Percentiles rank a stretch among this genome's conserved stretches.
Conservation (phyloP, 106 monocot species). For the Acorus gramineus region DNA sequence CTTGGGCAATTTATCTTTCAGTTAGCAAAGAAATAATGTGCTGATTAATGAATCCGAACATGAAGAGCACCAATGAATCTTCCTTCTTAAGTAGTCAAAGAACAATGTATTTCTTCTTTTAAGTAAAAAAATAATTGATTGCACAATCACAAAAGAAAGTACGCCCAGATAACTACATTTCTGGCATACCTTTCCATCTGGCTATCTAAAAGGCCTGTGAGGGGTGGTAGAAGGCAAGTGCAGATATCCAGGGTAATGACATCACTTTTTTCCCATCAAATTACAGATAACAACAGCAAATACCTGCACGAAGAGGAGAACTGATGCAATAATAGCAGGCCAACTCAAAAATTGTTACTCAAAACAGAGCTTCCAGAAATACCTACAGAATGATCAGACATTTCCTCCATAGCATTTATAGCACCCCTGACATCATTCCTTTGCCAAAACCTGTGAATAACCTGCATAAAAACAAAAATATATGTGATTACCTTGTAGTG, state of each 20-base stretch:
- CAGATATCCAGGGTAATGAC: slow-evolving; percentile 37
- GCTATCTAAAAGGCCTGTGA: slow-evolving; percentile 52
- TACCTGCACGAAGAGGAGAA: slow-evolving; percentile 8
- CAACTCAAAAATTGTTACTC: background rate
- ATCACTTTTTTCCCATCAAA: slow-evolving; percentile 26
- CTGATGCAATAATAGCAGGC: background rate
- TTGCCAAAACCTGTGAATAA: slow-evolving; percentile 64
- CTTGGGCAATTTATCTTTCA: too few species aligned
- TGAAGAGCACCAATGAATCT: too few species aligned
- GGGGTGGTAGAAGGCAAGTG: slow-evolving; percentile 26
- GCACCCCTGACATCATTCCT: slow-evolving; percentile 73
- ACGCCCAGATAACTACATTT: too few species aligned
- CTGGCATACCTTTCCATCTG: slow-evolving; percentile 78
- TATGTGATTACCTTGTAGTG: too few species aligned
- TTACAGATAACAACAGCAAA: slow-evolving; percentile 59
- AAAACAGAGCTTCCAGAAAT: slow-evolving; percentile 4
- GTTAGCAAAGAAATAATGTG: too few species aligned
- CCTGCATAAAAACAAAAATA: slow-evolving; percentile 25
- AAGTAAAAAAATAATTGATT: too few species aligned
- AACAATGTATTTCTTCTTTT: too few species aligned
- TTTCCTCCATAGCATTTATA: slow-evolving; percentile 65
- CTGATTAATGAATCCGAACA: too few species aligned
- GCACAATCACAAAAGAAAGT: too few species aligned
- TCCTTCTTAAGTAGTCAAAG: too few species aligned
- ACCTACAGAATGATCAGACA: slow-evolving; percentile 92